These are phyloP conservation scores for Trichoderma pleuroti DNA, from an alignment of 2,329 filamentous ascomycete species.

Conservation along the genomic window DNA sequence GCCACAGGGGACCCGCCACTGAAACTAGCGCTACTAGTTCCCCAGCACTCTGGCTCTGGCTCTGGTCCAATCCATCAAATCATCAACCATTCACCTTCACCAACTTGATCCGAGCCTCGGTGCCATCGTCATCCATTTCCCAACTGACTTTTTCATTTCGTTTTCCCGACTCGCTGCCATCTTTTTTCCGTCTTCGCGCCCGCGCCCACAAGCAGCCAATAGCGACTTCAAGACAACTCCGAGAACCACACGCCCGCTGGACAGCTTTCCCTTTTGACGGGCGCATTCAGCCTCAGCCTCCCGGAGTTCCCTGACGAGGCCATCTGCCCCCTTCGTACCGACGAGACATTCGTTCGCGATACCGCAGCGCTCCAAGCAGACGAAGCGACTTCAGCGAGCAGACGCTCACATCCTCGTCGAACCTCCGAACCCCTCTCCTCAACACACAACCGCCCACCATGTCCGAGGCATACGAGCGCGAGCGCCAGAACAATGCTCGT, in stretches of 20 bases:
- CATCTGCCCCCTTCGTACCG: not conserved
- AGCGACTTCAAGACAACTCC: not conserved
- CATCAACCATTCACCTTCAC: not conserved
- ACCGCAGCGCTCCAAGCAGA: not conserved
- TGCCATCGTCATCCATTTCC: conserved; percentile 14
- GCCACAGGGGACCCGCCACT: not conserved
- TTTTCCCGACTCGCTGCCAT: not conserved
- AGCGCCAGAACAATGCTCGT: conserved; percentile 90
- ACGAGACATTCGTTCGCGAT: not conserved
- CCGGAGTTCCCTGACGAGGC: not conserved
- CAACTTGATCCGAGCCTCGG: not conserved
- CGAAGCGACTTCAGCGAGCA: not conserved
- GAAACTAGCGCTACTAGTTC: conserved; percentile 10
- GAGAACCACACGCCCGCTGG: not conserved
- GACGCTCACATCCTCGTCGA: not conserved
- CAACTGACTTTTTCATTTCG: not conserved
- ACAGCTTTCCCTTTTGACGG: not conserved
- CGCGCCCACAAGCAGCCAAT: not conserved
- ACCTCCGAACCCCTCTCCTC: not conserved
- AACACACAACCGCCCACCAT: conserved; percentile 39
- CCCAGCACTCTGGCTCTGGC: not conserved
- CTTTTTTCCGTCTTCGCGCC: not conserved
- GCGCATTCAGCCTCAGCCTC: not conserved
- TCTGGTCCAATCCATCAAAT: not conserved
- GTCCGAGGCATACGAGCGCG: conserved; percentile 75